phyloP scores from a whole-genome alignment of 164 flowering plant species.

The Taxillus chinensis region DNA sequence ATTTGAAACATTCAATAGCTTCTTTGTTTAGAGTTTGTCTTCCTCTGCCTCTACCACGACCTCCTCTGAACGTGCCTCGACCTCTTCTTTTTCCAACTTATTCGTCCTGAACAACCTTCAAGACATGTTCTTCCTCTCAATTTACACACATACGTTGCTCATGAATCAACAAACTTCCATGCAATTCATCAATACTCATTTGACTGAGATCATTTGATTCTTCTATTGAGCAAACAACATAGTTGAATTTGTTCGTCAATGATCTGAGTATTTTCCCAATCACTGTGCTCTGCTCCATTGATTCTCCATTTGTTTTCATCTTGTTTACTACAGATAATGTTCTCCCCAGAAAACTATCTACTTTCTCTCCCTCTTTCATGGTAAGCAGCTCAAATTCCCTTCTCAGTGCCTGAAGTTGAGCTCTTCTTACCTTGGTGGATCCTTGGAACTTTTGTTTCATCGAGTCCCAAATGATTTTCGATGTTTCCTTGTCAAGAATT shows the following conservation, averaged over 20 bases:
- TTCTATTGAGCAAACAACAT: conserved; percentile 10
- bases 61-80: conserved; percentile 9
- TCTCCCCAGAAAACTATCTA: conserved; percentile 2
- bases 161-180: conserved; percentile 12
- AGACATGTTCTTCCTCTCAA: conserved; percentile 6
- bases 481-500: too few species aligned
- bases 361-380: too few species aligned
- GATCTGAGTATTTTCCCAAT: conserved; percentile 7
- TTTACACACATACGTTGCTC: neutral
- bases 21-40: conserved; percentile 6
- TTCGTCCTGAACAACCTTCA: neutral
- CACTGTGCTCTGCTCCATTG: neutral
- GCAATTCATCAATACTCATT: conserved; percentile 11
- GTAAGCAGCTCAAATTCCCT: conserved; percentile 7
- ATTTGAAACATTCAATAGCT: conserved; percentile 10
- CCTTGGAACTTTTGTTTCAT: conserved; percentile 14
- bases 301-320: conserved; percentile 9
- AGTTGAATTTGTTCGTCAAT: conserved; percentile 3
- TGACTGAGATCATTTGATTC: conserved; percentile 8
- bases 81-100: conserved; percentile 11
- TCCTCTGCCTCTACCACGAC: conserved; percentile 12
- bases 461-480: too few species aligned
- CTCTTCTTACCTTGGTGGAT: neutral
- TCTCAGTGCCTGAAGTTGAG: conserved; percentile 9
- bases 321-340: conserved; percentile 11